Base-by-base conservation (phyloP, 139 green algal species). In the Picochlorum sp. region DNA sequence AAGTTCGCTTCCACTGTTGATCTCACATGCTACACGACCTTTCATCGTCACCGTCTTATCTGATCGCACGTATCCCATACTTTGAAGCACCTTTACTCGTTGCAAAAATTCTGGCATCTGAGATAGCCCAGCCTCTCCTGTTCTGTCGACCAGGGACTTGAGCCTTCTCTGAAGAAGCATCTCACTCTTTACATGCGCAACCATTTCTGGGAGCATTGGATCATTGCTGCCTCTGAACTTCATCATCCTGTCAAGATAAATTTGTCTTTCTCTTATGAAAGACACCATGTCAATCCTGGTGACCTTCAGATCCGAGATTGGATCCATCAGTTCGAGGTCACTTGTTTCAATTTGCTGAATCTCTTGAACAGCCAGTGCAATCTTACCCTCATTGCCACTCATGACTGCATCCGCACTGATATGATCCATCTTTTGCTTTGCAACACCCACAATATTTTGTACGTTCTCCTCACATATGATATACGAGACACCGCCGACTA, bases 1-100 rank as follows among this genome's bases (percentile, higher is more conserved):
- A 50, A 98, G 82, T 82, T 97, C 90, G 66, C 96, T 85, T 5
- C 88, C 90, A 41, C 74, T 87, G 71, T 94, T 89, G 52, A 98
- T 87, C 75, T 98, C 92, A 67, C 91, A 97, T 45, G 83, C 83
- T 23, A 77, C 65, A 18, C 71, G 46, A 34, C 71, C 71, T 73
- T 85, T 91, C 23, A 98, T 69, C 23, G 87, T 82, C 24, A 98
- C 90, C 4, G 75, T 80, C 20, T 78, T 63, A 64, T 87, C 82
- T 8, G 56, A 47, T 52, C 84, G 77, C 62, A 95, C 65, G 68
- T 96, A 95, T 15, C 82, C 83, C 72, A 98, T 77, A 51, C 68
- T 56, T 61, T 87, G 72, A 57, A 96, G 76, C 54, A 98, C 80
- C 9, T 58, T 57, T 13, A 67, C 18, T 18, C 87, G 74, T 75